Conservation (phyloP, 768 basidiomycete genomes). For the Termitomyces sp. region DNA sequence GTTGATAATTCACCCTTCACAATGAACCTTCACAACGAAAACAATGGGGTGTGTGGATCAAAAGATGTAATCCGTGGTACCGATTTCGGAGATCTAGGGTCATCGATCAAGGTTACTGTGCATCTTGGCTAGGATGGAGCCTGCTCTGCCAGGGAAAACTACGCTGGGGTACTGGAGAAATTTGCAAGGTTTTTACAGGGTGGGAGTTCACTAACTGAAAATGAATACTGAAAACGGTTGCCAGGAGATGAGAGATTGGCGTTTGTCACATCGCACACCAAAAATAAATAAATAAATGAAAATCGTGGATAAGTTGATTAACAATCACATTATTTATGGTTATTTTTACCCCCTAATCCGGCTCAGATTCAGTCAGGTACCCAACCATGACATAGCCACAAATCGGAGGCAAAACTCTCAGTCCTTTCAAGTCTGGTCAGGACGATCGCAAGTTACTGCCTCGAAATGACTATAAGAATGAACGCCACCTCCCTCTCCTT, state of each 20-base stretch:
- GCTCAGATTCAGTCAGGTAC: conserved; percentile 6
- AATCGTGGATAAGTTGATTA: neutral
- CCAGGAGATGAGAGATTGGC: no score
- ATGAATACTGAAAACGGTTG: no score
- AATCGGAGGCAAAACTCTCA: neutral
- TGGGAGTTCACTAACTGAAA: no score
- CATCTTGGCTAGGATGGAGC: neutral
- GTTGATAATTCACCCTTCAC: neutral
- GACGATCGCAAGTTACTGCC: conserved; percentile 8
- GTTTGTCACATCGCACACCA: no score
- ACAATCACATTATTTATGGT: conserved; percentile 2
- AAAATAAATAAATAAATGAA: no score
- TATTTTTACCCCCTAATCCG: neutral
- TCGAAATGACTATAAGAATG: conserved; percentile 33
- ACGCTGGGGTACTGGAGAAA: no score
- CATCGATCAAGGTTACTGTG: neutral
- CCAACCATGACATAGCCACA: conserved; percentile 9
- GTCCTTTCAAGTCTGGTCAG: neutral
- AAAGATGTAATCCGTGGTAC: no score
- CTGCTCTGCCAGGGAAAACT: no score
- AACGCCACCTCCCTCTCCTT: conserved; percentile 16
- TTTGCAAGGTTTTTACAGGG: no score
- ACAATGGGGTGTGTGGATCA: neutral
- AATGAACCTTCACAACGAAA: no score
- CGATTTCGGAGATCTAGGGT: no score